These are phyloP conservation scores for Fusarium beomiforme DNA, from an alignment of 2,329 filamentous ascomycete species.

Conservation along the genomic window DNA sequence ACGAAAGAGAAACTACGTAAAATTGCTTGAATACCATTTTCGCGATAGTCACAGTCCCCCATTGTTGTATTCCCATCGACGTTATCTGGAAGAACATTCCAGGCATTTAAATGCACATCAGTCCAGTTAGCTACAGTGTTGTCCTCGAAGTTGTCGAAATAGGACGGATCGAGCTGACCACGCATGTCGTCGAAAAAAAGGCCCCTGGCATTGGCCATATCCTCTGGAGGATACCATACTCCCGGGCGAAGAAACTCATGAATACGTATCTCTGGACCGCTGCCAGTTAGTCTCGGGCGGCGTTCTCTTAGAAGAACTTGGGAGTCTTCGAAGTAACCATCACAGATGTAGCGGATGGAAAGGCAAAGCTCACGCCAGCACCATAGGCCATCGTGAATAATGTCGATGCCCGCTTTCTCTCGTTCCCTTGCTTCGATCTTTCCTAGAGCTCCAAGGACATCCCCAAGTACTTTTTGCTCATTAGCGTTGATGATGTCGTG, in stretches of 20 bases:
- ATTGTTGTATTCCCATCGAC: no score
- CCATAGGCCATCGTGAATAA: not conserved
- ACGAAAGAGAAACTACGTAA: not conserved
- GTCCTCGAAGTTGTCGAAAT: not conserved
- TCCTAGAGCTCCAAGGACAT: not conserved
- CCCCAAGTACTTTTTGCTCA: not conserved
- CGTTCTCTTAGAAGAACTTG: not conserved
- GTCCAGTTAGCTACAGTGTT: not conserved
- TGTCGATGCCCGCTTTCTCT: not conserved
- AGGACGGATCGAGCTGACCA: not conserved
- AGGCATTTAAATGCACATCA: not conserved
- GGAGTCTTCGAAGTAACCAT: not conserved
- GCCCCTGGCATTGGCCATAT: not conserved
- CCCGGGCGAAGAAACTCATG: not conserved
- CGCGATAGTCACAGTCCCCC: not conserved
- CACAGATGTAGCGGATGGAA: not conserved
- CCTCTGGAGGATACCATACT: not conserved
- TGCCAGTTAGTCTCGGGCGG: not conserved
- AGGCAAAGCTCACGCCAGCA: not conserved
- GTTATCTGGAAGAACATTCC: not conserved
- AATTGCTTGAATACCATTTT: not conserved
- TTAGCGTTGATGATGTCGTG: fast-evolving
- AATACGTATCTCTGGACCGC: not conserved
- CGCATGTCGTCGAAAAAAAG: not conserved
- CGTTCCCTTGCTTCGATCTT: not conserved